These are phyloP conservation scores for Candida tammaniensis DNA, from an alignment of 805 yeast species.

Conservation along the genomic window DNA sequence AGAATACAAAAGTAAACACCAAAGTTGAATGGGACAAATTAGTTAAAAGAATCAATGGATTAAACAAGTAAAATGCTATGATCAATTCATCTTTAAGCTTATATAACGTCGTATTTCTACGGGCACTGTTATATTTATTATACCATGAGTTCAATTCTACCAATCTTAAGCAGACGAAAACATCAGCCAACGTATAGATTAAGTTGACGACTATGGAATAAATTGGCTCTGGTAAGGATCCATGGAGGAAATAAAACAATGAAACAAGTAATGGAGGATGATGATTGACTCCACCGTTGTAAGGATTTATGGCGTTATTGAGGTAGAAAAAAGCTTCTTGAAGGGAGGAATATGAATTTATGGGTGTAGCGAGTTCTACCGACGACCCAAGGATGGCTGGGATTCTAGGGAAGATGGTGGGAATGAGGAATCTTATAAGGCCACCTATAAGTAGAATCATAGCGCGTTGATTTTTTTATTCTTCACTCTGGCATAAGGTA, in stretches of 20 bases:
- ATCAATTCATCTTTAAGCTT: conserved; percentile 43
- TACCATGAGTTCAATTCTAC: conserved; percentile 47
- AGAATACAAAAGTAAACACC: conserved; percentile 55
- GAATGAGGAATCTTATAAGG: conserved; percentile 33
- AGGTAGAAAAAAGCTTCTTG: conserved; percentile 51
- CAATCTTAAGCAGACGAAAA: conserved; percentile 53
- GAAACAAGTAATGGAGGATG: conserved; percentile 76
- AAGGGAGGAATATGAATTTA: conserved; percentile 59
- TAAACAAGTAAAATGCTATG: conserved; percentile 67
- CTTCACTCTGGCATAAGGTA: too few relatives aligned
- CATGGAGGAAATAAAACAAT: conserved; percentile 39
- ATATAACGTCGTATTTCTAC: conserved; percentile 14
- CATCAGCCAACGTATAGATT: conserved; percentile 60
- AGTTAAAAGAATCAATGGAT: conserved; percentile 74
- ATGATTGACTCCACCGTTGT: conserved; percentile 83
- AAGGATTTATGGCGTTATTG: conserved; percentile 57
- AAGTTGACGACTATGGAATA: conserved; percentile 27
- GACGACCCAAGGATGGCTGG: conserved; percentile 30
- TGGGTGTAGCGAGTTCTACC: conserved; percentile 69
- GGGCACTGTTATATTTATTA: conserved; percentile 20
- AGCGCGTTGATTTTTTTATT: too few relatives aligned
- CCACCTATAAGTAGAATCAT: conserved; percentile 21
- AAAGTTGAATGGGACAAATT: conserved; percentile 67
- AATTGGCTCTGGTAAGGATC: conserved; percentile 13
- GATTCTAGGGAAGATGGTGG: conserved; percentile 30